These are phyloP conservation scores for Parathielavia hyrcaniae DNA, from an alignment of 495 filamentous ascomycete species.

Conservation along the genomic window DNA sequence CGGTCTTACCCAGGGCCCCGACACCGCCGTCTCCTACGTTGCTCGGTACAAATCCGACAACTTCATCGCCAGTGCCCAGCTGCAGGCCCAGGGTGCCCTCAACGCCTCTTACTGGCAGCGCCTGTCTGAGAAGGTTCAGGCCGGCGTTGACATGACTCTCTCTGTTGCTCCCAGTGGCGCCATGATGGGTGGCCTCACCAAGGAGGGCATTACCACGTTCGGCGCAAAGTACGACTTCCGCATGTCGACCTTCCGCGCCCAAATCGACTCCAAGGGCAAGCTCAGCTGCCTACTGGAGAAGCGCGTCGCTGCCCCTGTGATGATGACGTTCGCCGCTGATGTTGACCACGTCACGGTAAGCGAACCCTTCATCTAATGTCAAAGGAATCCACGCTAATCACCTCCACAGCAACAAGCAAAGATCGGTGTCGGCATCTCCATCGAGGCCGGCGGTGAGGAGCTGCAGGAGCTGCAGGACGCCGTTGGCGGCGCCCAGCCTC, in stretches of 20 bases:
- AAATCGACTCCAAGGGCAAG: conserved; percentile 91
- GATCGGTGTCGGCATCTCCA: conserved; percentile 86
- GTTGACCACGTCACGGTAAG: conserved; percentile 94
- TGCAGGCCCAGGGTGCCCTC: conserved; percentile 75
- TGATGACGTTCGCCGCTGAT: conserved; percentile 90
- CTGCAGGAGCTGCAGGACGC: conserved; percentile 84
- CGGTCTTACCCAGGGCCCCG: conserved; percentile 68
- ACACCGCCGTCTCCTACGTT: conserved; percentile 78
- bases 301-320: conserved; percentile 81
- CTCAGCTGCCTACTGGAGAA: conserved; percentile 91
- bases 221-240: conserved; percentile 99
- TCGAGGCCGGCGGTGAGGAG: conserved; percentile 84
- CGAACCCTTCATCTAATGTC: neutral
- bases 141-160: conserved; percentile 90
- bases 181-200: conserved; percentile 64
- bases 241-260: conserved; percentile 86
- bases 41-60: conserved; percentile 82
- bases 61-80: conserved; percentile 83
- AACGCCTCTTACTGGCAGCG: conserved; percentile 93
- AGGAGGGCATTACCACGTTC: conserved; percentile 82
- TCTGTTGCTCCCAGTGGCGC: conserved; percentile 63
- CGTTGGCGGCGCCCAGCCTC: conserved; percentile 39
- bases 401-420: conserved; percentile 77
- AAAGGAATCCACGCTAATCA: conserved; percentile 21
- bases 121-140: conserved; percentile 91